These are phyloP conservation scores for Helotiales sp. DNA, from an alignment of 2,329 filamentous ascomycete species.

Conservation along the genomic window DNA sequence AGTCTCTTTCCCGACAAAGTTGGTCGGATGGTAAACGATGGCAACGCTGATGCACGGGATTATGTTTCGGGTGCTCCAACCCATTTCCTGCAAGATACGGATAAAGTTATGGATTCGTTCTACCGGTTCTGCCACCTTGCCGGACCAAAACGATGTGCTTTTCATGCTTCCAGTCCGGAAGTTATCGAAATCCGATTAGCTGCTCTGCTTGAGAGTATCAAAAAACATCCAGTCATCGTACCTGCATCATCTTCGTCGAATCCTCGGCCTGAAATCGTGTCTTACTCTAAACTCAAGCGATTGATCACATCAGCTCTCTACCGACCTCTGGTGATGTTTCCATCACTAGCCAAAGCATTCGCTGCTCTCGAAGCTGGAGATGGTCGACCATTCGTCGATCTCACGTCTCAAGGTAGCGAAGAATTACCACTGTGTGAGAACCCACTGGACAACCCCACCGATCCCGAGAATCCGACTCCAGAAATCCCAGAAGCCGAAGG, in stretches of 20 bases:
- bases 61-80: constrained; percentile 44
- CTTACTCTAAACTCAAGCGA: constrained; percentile 38
- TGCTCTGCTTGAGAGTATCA: constrained; percentile 49
- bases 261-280: constrained; percentile 37
- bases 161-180: constrained; percentile 33
- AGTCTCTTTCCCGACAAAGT: constrained; percentile 49
- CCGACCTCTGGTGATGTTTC: constrained; percentile 39
- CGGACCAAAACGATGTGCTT: constrained; percentile 43
- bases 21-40: constrained; percentile 47
- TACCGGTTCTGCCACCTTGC: constrained; percentile 38
- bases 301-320: constrained; percentile 40
- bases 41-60: constrained; percentile 37
- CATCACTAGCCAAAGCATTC: constrained; percentile 37
- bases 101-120: constrained; percentile 39
- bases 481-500: constrained; percentile 28
- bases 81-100: constrained; percentile 48
- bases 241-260: constrained; percentile 13
- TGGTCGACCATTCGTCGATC: constrained; percentile 47
- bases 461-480: constrained; percentile 6
- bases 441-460: neutral
- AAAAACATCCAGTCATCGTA: constrained; percentile 41
- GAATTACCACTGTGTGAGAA: constrained; percentile 23
- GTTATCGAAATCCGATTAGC: constrained; percentile 35
- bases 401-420: constrained; percentile 16
- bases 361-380: constrained; percentile 46